phyloP scores from a whole-genome alignment of 2,329 filamentous ascomycete genomes.

The Cytospora piceae region DNA sequence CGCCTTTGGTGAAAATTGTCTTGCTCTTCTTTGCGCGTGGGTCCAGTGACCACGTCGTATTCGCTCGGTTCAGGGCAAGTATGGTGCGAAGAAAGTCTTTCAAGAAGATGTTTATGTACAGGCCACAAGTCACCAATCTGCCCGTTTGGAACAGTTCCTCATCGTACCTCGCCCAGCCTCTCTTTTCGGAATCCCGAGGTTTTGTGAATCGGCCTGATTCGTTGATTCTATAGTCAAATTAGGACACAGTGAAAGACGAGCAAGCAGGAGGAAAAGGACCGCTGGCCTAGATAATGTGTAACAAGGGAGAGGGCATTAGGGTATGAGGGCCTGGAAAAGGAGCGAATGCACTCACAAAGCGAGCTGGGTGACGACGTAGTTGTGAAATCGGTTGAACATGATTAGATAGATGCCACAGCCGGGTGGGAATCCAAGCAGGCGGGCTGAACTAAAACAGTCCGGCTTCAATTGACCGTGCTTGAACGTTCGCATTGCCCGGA shows the following conservation, averaged over 20 bases:
- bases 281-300: background rate
- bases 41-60: constrained; percentile 65
- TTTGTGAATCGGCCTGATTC: constrained; percentile 65
- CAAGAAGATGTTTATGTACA: constrained; percentile 61
- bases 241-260: background rate
- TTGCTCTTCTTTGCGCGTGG: constrained; percentile 63
- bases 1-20: constrained; percentile 47
- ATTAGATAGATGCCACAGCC: constrained; percentile 71
- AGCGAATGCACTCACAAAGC: background rate
- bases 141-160: constrained; percentile 61
- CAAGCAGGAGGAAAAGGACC: background rate
- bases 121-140: constrained; percentile 54
- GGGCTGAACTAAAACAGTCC: constrained; percentile 69
- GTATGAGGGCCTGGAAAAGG: background rate
- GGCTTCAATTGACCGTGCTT: constrained; percentile 68
- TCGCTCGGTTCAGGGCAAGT: constrained; percentile 60
- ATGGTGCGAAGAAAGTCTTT: constrained; percentile 66
- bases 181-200: constrained; percentile 35
- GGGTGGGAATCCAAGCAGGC: constrained; percentile 67
- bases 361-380: constrained; percentile 54
- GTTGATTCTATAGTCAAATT: constrained; percentile 56
- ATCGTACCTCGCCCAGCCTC: constrained; percentile 43
- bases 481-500: constrained; percentile 33
- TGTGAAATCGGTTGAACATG: constrained; percentile 72
- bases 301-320: background rate